Base-by-base conservation (phyloP, 2,329 filamentous ascomycete genomes). In the Fusarium veterinarium region DNA sequence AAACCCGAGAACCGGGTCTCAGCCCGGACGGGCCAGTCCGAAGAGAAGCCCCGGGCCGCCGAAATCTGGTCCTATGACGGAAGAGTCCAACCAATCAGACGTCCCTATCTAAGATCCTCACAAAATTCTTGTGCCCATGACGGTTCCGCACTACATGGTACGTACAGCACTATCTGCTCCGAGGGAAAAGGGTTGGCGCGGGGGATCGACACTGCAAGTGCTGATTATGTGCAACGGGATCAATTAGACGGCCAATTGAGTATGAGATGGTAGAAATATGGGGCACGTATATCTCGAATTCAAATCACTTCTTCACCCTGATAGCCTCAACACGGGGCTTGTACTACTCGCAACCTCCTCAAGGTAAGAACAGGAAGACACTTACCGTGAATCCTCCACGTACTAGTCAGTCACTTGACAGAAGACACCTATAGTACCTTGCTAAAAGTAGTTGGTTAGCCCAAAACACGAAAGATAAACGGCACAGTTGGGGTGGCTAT, bases 161-260 rank as follows among this genome's bases (percentile, higher is more conserved):
- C 30, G n/a, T 51, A 30, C 44, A n/a, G 6, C 35, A 55, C 45
- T 31, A 55, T 46, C 41, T 65, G 64, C 60, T 67, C 57, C 57
- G 31, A 65, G 31, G 60, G 49, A 41, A 41, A 69, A 58, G 62
- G 65, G 35, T 67, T 45, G 41, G 51, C 55, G 59, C 63, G 71
- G 67, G 71, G 72, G 71, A 73, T 73, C 71, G 71, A 69, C 71
- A 69, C 51, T 74, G 71, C 70, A 73, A 67, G 56, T 64, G 49
- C 49, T 59, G 67, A 71, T 56, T 38, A 37, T 37, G 33, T 41
- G 45, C 45, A 28, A 45, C 23, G 48, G 17, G 57, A 38, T 64
- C 55, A 40, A 59, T 55, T 38, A 20, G 38, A 49, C 13, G 23
- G 25, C 38, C 38, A 55, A 60, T 60, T n/a, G 35, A 58, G 46